Evolutionary conservation across 208 protist species (phyloP), one percentile per base, ranked within the genome.

Genomic region (Leishmania braziliensis): DNA sequence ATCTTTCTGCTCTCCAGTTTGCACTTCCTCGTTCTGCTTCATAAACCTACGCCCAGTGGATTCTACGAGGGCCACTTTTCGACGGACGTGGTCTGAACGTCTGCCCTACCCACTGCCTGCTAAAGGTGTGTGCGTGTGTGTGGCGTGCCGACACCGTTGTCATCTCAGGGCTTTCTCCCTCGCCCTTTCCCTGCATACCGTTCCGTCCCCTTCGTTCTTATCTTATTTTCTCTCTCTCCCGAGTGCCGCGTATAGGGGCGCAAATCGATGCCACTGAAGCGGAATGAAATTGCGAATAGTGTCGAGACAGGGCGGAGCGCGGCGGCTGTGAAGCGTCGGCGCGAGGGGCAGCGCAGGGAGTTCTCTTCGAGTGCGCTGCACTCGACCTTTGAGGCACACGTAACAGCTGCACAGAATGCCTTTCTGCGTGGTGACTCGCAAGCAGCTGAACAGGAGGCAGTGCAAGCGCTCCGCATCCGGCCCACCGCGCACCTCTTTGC

Each of bases 401-500:
- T 98, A 33, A 83, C 86, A 18, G 86, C 58, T 2, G 93, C 95
- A 16, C 95, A 97, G 78, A 77, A 92, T 70, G 79, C 89, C 26
- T 96, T 96, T 77, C 77, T 97, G 60, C 75, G 82, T 23, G 90
- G 90, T 33, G 86, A 96, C 68, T 88, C 88, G 69, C 83, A 81
- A 58, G 66, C 68, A 3, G 95, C 95, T n/a, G 91, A 96, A 78
- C 65, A 63, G 39, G 89, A 93, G 79, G 93, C 91, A 26, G 92
- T 88, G 9, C 50, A 88, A 60, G 95, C 93, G n/a, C 84, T 96
- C 46, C 91, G 91, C 33, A 94, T 98, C 73, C 88, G 90, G 4
- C 92, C 95, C 43, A 96, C 92, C 0, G 86, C 94, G 58, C 92
- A 96, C 50, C 80, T 98, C 48, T 96, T 96, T 65, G 95, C 91